phyloP scores from a whole-genome alignment of 352 stramenopile species.

The Aphanomyces stellatus region DNA sequence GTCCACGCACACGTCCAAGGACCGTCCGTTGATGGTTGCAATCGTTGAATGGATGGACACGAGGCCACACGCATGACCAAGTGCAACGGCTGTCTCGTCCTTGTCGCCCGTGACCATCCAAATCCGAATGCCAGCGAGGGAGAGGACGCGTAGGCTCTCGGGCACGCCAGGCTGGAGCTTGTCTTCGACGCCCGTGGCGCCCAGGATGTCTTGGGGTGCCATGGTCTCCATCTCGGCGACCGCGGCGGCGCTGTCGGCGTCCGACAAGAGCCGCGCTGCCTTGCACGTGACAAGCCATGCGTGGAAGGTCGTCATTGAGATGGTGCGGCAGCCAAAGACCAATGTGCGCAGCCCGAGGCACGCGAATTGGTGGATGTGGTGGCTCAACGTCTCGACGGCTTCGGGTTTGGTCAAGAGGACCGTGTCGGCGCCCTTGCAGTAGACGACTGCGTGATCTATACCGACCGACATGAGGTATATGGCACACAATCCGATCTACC shows the following conservation, averaged over 20 bases:
- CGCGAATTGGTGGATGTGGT: slow-evolving; percentile 84
- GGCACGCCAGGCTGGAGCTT: slow-evolving; percentile 93
- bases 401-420: slow-evolving; percentile 33
- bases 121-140: slow-evolving; percentile 94
- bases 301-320: not conserved
- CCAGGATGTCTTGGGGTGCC: slow-evolving; percentile 81
- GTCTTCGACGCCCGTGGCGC: slow-evolving; percentile 97
- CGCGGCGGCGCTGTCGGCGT: slow-evolving; percentile 49
- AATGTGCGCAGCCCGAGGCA: slow-evolving; percentile 78
- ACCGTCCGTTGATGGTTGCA: slow-evolving; percentile 76
- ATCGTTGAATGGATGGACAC: slow-evolving; percentile 42
- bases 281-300: not conserved
- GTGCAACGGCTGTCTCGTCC: slow-evolving; percentile 97
- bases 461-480: not conserved
- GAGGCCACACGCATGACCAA: slow-evolving; percentile 94
- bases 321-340: slow-evolving; percentile 43
- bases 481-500: not conserved
- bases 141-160: slow-evolving; percentile 91
- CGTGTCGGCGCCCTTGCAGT: slow-evolving; percentile 83
- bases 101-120: slow-evolving; percentile 99
- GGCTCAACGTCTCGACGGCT: slow-evolving; percentile 42
- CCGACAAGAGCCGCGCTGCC: slow-evolving; percentile 15
- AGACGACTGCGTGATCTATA: slow-evolving; percentile 67
- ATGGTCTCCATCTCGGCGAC: slow-evolving; percentile 49
- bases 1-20: slow-evolving; percentile 64